Evolutionary conservation across 805 yeast species (phyloP), one percentile per base, ranked within the genome.

Genomic region (Priceomyces fermenticarens): DNA sequence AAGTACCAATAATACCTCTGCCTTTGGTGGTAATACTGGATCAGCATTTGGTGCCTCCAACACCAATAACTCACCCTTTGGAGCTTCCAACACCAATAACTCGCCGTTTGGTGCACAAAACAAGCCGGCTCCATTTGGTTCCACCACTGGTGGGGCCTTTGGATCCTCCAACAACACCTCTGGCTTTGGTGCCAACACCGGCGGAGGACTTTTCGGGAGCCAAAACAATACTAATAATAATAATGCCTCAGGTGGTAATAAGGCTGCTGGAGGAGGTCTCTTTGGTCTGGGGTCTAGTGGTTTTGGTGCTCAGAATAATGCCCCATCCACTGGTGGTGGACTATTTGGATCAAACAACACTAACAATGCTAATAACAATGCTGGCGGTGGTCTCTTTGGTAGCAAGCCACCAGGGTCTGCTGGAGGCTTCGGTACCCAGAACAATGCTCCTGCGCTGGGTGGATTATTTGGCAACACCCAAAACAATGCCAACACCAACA

Each of bases 61-160:
- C 39, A 52, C 43, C 37, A 53, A 55, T 11, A 41, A 60, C 15
- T 45, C 51, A 30, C 52, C 53, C 12, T 49, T 48, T 42, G 58
- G 57, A 10, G 41, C 43, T 20, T 26, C 47, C 41, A 51, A 63
- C 42, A 55, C 39, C 41, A 56, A 49, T 32, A 49, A 43, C 16
- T 41, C 46, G 11, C 43, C 51, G 23, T 73, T 76, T 58, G 78
- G 81, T 17, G 49, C 60, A 13, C 48, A 43, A 54, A 45, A 34
- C 25, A 39, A 38, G 8, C 33, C 33, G 10, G 4, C 25, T 5
- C 25, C 25, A 20, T 20, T 20, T 20, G 25, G 25, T 5, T 20
- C 25, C 25, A 20, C 7, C 25, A 23, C 32, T 13, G 39, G 43
- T 15, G 40, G 43, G 12, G 52, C 50, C 30, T 70, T 76, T 62